Base-by-base conservation (phyloP, 2,329 filamentous ascomycete genomes). In the Metarhizium anisopliae region DNA sequence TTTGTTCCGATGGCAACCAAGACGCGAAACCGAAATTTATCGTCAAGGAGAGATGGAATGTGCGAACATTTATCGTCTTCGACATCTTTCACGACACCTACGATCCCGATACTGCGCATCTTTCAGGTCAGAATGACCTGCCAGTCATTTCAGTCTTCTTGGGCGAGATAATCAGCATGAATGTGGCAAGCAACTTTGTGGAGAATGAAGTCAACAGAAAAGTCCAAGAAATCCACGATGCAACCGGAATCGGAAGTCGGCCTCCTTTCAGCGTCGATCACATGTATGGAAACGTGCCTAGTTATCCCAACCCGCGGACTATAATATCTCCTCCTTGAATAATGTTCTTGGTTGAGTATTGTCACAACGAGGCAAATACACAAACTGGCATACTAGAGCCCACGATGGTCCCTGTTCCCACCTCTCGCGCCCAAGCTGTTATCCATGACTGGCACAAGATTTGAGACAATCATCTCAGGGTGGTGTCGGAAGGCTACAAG, bases 181-280 rank as follows among this genome's bases (percentile, higher is more conserved):
- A 54, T 16, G 35, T 43, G 10, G 51, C 55, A 18, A 55, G 55
- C 47, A 52, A 14, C 18, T 52, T 50, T 6, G 53, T 52, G 25
- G 52, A 35, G 53, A 56, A 58, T 18, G 54, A 45, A 38, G 55
- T 56, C 30, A 59, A 58, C 38, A 30, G 35, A 40, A 55, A 57
- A 40, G 50, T 59, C 36, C 51, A 53, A 50, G 42, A n/a, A 25
- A 20, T 57, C 18, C 52, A 57, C 38, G 51, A 54, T 35, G 30
- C 52, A 50, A 54, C 49, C 25, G 52, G 55, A 20, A 32, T 14
- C 29, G 52, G 36, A 2, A 57, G 52, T 38, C 47, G 55, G 47
- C 58, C 58, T 40, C 58, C 56, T 25, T 59, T 59, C 25, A 35
- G n/a, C 47, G 54, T 59, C 30, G 53, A 59, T 40, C 58, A 58